phyloP scores from a whole-genome alignment of 129 eudicot species.

The Scalesia atractyloides region DNA sequence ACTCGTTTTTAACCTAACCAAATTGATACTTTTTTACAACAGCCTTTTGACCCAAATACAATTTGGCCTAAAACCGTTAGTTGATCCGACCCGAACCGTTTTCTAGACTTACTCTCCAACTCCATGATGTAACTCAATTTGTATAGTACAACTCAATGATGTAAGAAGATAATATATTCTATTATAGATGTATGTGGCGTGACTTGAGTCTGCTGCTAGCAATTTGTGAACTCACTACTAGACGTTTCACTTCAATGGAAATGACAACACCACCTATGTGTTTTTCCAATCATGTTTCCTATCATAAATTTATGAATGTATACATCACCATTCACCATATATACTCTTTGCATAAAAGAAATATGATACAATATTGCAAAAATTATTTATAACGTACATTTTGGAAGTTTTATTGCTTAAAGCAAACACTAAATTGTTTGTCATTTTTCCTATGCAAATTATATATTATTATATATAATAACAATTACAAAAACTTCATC shows the following conservation, averaged over 20 bases:
- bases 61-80: neutral
- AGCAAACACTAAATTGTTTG: neutral
- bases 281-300: conserved; percentile 29
- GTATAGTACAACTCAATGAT: conserved; percentile 9
- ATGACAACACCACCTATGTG: conserved; percentile 29
- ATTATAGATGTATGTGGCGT: neutral
- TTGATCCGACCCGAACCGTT: neutral
- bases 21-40: neutral
- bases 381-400: neutral
- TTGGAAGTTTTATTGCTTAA: neutral
- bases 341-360: neutral
- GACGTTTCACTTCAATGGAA: conserved; percentile 28
- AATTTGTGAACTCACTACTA: conserved; percentile 26
- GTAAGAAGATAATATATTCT: neutral
- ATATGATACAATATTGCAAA: neutral
- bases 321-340: neutral
- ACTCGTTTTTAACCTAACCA: neutral
- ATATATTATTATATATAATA: neutral
- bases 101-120: neutral
- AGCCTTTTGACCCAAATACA: neutral
- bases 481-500: too few relatives aligned
- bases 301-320: conserved; percentile 12
- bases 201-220: neutral
- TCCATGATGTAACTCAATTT: neutral
- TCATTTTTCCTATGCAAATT: neutral